Evolutionary conservation across 2,329 filamentous ascomycete species (phyloP).

Genomic region (Nigrospora osmanthi): DNA sequence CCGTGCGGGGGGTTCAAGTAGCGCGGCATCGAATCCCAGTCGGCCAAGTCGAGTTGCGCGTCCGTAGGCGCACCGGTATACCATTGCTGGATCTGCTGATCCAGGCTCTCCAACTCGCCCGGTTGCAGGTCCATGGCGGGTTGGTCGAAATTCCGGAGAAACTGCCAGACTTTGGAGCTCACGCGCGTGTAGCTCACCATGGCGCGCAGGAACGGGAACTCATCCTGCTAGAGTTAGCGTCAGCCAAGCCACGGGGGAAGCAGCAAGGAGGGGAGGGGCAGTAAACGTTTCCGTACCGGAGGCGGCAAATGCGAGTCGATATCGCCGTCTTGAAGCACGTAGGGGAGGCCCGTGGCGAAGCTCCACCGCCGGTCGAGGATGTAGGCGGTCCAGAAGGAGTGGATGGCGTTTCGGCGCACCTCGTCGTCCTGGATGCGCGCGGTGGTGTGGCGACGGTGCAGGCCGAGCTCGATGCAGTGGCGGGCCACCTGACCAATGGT

Average conservation of each 20-base stretch:
- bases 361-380: conserved; percentile 82
- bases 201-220: conserved; percentile 64
- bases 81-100: conserved; percentile 82
- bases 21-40: conserved; percentile 38
- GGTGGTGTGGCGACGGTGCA: conserved; percentile 74
- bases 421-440: conserved; percentile 60
- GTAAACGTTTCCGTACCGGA: conserved; percentile 49
- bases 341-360: conserved; percentile 82
- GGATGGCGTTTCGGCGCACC: conserved; percentile 59
- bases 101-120: conserved; percentile 71
- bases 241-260: too few relatives aligned
- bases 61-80: conserved; percentile 65
- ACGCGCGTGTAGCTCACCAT: conserved; percentile 84
- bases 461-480: conserved; percentile 71
- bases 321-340: conserved; percentile 76
- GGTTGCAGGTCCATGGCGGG: conserved; percentile 58
- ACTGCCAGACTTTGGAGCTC: conserved; percentile 78
- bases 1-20: conserved; percentile 21
- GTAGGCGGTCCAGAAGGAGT: conserved; percentile 82
- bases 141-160: conserved; percentile 62
- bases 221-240: conserved; percentile 26
- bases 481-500: conserved; percentile 77
- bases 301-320: conserved; percentile 74
- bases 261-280: background rate
- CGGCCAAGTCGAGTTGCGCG: conserved; percentile 42